Conservation (phyloP, 331 rosid species). For the Stylosanthes scabra region DNA sequence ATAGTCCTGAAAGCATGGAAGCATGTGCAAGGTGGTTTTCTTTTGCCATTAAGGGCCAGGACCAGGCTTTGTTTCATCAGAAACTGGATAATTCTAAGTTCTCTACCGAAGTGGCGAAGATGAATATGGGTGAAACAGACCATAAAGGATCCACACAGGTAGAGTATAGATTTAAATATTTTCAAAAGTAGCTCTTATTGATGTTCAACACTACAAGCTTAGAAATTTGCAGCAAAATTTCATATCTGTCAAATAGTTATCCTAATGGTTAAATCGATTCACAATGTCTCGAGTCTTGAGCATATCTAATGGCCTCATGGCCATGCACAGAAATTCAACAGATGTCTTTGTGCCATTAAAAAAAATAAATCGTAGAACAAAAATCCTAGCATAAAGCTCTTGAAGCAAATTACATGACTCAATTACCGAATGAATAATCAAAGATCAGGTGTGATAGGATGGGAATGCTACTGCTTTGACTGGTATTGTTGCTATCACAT, state of each 20-base stretch:
- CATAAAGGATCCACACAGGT: constrained; percentile 70
- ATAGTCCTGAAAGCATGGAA: constrained; percentile 97
- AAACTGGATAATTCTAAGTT: constrained; percentile 45
- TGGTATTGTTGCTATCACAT: constrained; percentile 19
- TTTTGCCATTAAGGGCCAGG: constrained; percentile 57
- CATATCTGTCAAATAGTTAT: constrained; percentile 26
- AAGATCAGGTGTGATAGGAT: constrained; percentile 17
- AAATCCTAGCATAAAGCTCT: constrained; percentile 13
- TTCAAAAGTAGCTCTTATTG: constrained; percentile 19
- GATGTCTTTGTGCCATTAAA: constrained; percentile 12
- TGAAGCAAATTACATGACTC: constrained; percentile 26
- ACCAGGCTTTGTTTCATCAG: constrained; percentile 46
- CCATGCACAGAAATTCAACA: constrained; percentile 22
- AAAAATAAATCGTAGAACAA: constrained; percentile 16
- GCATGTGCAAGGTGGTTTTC: constrained; percentile 91
- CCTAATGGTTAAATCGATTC: constrained; percentile 5
- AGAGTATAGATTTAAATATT: constrained; percentile 33
- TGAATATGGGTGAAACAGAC: constrained; percentile 39
- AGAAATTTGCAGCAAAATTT: constrained; percentile 26
- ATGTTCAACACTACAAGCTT: constrained; percentile 25
- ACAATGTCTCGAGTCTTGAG: not conserved
- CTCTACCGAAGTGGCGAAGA: constrained; percentile 50
- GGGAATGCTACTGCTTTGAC: constrained; percentile 20
- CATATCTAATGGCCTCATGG: constrained; percentile 7
- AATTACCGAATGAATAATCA: not conserved